Conservation (phyloP, 768 basidiomycete species). For the Leccinum disarticulatum region DNA sequence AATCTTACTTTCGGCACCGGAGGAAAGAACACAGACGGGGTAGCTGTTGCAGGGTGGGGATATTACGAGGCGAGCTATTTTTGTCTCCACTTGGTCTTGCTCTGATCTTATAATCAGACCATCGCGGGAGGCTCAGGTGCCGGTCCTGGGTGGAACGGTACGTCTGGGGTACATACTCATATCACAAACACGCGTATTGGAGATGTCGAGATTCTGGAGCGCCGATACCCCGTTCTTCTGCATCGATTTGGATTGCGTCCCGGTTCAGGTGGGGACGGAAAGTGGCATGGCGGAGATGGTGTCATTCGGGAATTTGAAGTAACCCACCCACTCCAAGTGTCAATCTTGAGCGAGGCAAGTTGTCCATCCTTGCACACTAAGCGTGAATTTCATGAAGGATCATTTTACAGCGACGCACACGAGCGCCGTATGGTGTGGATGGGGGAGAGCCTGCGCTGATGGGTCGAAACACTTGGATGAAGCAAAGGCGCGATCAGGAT, state of each 20-base stretch:
- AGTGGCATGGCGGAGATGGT: constrained; percentile 81
- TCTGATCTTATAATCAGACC: constrained; percentile 44
- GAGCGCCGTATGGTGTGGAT: constrained; percentile 83
- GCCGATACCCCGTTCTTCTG: constrained; percentile 89
- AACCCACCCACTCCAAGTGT: constrained; percentile 78
- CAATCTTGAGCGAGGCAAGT: constrained; percentile 80
- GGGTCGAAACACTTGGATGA: constrained; percentile 89
- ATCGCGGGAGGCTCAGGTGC: constrained; percentile 95
- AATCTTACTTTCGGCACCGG: constrained; percentile 89
- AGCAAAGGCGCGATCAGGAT: constrained; percentile 61
- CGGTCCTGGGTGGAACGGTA: constrained; percentile 86
- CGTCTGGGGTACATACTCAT: constrained; percentile 90
- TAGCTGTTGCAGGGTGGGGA: constrained; percentile 79
- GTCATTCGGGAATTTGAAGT: constrained; percentile 84
- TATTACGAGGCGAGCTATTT: constrained; percentile 67
- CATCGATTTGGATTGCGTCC: constrained; percentile 77
- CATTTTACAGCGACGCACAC: constrained; percentile 64
- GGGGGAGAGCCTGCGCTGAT: constrained; percentile 71
- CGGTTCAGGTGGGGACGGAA: constrained; percentile 68
- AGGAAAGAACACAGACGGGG: constrained; percentile 82
- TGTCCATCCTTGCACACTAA: not conserved
- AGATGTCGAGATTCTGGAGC: constrained; percentile 91
- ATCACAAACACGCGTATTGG: constrained; percentile 93
- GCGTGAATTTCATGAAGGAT: not conserved
- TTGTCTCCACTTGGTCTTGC: not conserved